Conservation (phyloP, 163 green algal genomes). For the Chlorella variabilis region DNA sequence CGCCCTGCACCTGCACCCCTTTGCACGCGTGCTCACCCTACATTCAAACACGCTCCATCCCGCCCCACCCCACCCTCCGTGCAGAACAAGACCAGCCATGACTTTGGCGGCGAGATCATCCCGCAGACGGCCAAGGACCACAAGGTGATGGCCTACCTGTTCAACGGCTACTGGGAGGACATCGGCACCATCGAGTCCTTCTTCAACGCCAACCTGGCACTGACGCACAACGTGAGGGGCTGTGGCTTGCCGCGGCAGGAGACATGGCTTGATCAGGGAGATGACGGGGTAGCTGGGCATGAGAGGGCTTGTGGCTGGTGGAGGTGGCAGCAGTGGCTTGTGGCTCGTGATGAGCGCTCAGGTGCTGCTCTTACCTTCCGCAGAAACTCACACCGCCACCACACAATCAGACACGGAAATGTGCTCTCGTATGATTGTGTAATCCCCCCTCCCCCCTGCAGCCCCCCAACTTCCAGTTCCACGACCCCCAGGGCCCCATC, state of each 20-base stretch:
- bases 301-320: neutral
- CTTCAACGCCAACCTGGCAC: slow-evolving; percentile 98
- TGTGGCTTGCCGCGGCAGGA: too few species aligned
- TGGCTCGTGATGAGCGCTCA: too few species aligned
- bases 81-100: slow-evolving; percentile 87
- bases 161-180: slow-evolving; percentile 98
- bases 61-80: neutral
- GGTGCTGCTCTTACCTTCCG: too few species aligned
- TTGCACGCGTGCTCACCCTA: too few species aligned
- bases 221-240: slow-evolving; percentile 74
- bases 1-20: neutral
- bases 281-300: neutral
- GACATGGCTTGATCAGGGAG: too few species aligned
- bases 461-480: slow-evolving; percentile 93
- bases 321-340: too few species aligned
- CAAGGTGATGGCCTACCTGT: slow-evolving; percentile 87
- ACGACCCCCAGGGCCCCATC: slow-evolving; percentile 95
- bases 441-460: slow-evolving; percentile 36
- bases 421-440: too few species aligned
- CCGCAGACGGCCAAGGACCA: slow-evolving; percentile 69
- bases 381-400: too few species aligned
- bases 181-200: slow-evolving; percentile 99
- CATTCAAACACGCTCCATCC: neutral
- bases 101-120: slow-evolving; percentile 99
- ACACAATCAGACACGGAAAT: slow-evolving; percentile 5